Conservation (phyloP, 371 early-diverging fungal genomes). For the Paraphysoderma sedebokerense region DNA sequence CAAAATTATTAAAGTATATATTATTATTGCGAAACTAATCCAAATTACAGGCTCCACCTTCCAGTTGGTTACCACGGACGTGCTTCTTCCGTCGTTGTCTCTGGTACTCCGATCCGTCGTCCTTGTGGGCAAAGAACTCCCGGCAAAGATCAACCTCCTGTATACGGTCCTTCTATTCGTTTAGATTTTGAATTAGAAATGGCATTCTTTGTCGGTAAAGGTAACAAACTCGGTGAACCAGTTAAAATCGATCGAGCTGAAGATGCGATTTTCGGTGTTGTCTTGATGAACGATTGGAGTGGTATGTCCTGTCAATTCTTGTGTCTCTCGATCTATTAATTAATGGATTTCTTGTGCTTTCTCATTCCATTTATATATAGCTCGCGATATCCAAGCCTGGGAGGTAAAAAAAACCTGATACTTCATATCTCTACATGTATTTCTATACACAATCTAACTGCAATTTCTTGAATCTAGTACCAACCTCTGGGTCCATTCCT, state of each 20-base stretch:
- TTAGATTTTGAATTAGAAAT: constrained; percentile 92
- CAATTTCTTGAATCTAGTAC: no score
- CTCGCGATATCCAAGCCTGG: constrained; percentile 48
- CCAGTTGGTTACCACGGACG: constrained; percentile 97
- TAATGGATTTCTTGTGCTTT: no score
- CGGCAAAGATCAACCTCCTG: constrained; percentile 40
- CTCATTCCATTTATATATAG: constrained; percentile 5
- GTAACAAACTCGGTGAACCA: constrained; percentile 66
- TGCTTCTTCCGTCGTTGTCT: constrained; percentile 79
- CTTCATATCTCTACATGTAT: no score
- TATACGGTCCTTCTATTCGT: constrained; percentile 59
- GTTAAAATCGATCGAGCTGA: constrained; percentile 60
- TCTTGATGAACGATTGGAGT: constrained; percentile 95
- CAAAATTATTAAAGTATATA: no score
- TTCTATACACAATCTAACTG: no score
- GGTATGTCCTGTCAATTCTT: constrained; percentile 15
- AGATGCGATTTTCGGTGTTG: constrained; percentile 88
- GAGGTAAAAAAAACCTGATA: no score
- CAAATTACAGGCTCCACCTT: no score
- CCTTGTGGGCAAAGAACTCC: constrained; percentile 71
- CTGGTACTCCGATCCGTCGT: constrained; percentile 73
- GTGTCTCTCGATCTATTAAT: not conserved
- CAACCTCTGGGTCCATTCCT: constrained; percentile 94
- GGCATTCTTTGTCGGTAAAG: constrained; percentile 84
- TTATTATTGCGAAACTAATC: no score